phyloP scores from a whole-genome alignment of 169 alveolate genomes.

The Babesia gibsoni region DNA sequence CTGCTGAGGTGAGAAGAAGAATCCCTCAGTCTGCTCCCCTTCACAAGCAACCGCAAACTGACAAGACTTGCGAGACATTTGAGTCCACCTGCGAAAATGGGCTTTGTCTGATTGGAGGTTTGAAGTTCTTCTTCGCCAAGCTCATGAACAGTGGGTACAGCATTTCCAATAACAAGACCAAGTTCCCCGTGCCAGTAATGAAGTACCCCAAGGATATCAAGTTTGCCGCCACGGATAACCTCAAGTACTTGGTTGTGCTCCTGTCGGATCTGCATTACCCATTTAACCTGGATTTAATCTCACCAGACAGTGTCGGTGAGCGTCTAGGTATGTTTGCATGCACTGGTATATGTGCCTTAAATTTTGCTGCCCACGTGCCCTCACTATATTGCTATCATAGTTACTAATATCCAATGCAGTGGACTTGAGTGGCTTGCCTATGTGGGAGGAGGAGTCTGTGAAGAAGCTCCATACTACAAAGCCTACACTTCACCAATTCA shows the following conservation, averaged over 20 bases:
- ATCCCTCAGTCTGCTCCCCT: conserved; percentile 59
- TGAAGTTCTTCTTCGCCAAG: conserved; percentile 62
- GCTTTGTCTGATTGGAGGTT: conserved; percentile 64
- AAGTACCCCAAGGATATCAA: conserved; percentile 74
- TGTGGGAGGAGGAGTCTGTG: conserved; percentile 43
- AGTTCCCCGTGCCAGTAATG: conserved; percentile 12
- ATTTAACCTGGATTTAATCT: conserved; percentile 65
- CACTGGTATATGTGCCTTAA: not conserved
- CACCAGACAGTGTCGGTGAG: conserved; percentile 52
- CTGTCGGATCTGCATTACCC: conserved; percentile 83
- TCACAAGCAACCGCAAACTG: conserved; percentile 51
- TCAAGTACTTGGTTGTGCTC: conserved; percentile 76
- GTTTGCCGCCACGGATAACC: conserved; percentile 76
- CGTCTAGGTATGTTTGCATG: conserved; percentile 26
- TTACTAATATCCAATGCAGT: conserved; percentile 15
- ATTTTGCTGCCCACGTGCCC: too few relatives aligned
- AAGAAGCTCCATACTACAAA: conserved; percentile 17
- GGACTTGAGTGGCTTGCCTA: conserved; percentile 46
- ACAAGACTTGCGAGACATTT: conserved; percentile 43
- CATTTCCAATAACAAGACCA: not conserved
- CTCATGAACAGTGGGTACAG: conserved; percentile 48
- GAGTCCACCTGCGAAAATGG: conserved; percentile 63
- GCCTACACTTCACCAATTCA: conserved; percentile 40
- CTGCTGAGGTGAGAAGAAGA: conserved; percentile 56
- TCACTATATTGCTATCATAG: too few relatives aligned